Conservation (phyloP, 495 filamentous ascomycete genomes). For the Penicillium parvum region DNA sequence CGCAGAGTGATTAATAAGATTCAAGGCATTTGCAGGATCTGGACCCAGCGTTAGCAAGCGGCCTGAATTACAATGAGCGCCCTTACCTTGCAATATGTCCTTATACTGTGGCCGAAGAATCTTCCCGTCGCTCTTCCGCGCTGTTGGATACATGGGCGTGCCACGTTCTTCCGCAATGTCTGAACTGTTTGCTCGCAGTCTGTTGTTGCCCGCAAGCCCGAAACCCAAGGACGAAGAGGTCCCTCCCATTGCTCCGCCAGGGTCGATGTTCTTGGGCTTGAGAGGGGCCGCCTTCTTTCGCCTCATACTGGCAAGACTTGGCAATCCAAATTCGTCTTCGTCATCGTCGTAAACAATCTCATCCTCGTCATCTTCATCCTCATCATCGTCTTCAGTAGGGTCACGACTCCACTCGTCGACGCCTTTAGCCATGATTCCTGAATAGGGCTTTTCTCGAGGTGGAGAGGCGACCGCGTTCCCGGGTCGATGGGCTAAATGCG, state of each 20-base stretch:
- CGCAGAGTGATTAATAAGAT: conserved; percentile 84
- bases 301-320: conserved; percentile 84
- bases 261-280: conserved; percentile 42
- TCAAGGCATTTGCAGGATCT: conserved; percentile 94
- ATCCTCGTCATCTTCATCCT: conserved; percentile 56
- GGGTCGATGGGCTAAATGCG: conserved; percentile 51
- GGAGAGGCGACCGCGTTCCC: conserved; percentile 53
- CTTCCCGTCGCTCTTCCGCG: conserved; percentile 86
- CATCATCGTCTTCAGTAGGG: conserved; percentile 45
- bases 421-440: conserved; percentile 67
- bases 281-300: conserved; percentile 52
- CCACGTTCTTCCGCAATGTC: conserved; percentile 90
- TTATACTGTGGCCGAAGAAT: conserved; percentile 96
- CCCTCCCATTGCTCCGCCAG: conserved; percentile 33
- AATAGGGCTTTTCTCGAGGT: conserved; percentile 61
- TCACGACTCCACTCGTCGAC: conserved; percentile 71
- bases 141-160: conserved; percentile 79
- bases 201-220: conserved; percentile 25
- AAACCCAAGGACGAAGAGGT: conserved; percentile 32
- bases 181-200: conserved; percentile 65
- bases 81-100: conserved; percentile 75
- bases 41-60: conserved; percentile 8
- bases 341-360: conserved; percentile 77
- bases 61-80: background rate
- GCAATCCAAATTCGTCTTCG: conserved; percentile 91